phyloP scores from a whole-genome alignment of 1,139 yeast species.

The Debaryomyces nepalensis region DNA sequence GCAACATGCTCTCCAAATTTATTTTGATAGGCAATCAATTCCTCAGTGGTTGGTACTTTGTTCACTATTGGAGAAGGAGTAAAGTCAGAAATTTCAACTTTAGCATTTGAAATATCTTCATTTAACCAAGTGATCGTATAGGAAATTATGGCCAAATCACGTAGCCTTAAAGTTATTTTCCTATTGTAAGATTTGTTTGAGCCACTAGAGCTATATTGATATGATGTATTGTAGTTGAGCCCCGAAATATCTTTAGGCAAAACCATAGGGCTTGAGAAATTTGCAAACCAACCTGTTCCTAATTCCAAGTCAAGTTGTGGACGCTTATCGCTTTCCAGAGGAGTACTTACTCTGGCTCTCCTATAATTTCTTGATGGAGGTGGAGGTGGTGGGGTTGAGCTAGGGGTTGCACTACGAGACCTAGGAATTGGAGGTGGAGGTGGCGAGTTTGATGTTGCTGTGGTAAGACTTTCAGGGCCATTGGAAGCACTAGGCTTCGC shows the following conservation, averaged over 20 bases:
- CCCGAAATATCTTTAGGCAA: slow-evolving; percentile 46
- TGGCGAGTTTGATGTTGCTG: no score
- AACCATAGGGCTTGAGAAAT: slow-evolving; percentile 23
- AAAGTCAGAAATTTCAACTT: slow-evolving; percentile 39
- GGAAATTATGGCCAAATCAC: slow-evolving; percentile 55
- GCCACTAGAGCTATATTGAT: slow-evolving; percentile 21
- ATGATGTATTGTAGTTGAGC: slow-evolving; percentile 39
- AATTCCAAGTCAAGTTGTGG: slow-evolving; percentile 50
- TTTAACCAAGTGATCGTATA: slow-evolving; percentile 54
- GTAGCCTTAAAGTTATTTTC: slow-evolving; percentile 42
- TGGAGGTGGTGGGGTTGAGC: slow-evolving; percentile 36
- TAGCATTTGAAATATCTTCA: slow-evolving; percentile 24
- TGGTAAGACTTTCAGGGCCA: no score
- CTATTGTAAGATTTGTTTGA: slow-evolving; percentile 24
- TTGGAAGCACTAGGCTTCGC: no score
- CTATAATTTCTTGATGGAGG: slow-evolving; percentile 44
- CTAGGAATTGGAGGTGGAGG: slow-evolving; percentile 11
- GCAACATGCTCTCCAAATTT: slow-evolving; percentile 61
- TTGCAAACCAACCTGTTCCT: slow-evolving; percentile 50
- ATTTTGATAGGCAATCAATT: slow-evolving; percentile 45
- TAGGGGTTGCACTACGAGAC: background rate
- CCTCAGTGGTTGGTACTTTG: slow-evolving; percentile 39
- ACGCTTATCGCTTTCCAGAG: slow-evolving; percentile 17
- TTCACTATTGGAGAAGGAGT: slow-evolving; percentile 53
- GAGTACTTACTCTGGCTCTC: slow-evolving; percentile 24